Conservation (phyloP, 2,329 filamentous ascomycete genomes). For the Coniochaeta sp. region DNA sequence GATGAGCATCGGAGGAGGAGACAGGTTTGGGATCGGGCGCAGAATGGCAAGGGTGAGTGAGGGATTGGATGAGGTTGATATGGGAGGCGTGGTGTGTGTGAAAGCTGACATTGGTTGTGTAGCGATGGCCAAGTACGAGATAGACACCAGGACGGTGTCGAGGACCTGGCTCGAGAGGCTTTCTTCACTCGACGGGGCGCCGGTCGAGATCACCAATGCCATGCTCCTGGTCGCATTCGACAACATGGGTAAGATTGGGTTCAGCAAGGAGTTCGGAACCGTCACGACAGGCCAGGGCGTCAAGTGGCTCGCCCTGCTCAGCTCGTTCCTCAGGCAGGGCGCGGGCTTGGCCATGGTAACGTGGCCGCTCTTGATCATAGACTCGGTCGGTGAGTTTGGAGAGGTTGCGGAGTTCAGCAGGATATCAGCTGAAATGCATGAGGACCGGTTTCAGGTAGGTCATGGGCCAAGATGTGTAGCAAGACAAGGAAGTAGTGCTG, state of each 20-base stretch:
- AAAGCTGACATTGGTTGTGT: too few species aligned
- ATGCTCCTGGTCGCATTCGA: slow-evolving; percentile 2
- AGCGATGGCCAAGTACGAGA: slow-evolving; percentile 2
- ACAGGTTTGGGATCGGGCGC: not conserved
- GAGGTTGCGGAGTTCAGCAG: slow-evolving; percentile 6
- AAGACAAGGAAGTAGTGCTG: too few species aligned
- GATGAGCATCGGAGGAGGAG: not conserved
- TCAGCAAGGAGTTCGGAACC: not conserved
- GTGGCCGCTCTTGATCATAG: not conserved
- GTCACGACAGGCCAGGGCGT: not conserved
- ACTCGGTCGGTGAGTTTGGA: not conserved
- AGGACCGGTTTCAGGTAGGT: too few species aligned
- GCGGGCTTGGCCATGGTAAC: not conserved
- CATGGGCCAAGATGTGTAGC: too few species aligned
- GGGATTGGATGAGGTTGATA: too few species aligned
- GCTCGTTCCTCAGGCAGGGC: not conserved
- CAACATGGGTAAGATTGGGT: slow-evolving; percentile 5
- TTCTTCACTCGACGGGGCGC: not conserved
- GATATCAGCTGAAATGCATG: too few species aligned
- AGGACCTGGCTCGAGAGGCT: slow-evolving; percentile 1
- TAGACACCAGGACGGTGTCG: not conserved
- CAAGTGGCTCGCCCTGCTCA: not conserved
- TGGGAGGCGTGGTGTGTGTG: too few species aligned
- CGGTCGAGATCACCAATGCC: not conserved
- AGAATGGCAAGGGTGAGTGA: slow-evolving; percentile 1